Base-by-base conservation (phyloP, 345 rosid species). In the Trapa bicornis region DNA sequence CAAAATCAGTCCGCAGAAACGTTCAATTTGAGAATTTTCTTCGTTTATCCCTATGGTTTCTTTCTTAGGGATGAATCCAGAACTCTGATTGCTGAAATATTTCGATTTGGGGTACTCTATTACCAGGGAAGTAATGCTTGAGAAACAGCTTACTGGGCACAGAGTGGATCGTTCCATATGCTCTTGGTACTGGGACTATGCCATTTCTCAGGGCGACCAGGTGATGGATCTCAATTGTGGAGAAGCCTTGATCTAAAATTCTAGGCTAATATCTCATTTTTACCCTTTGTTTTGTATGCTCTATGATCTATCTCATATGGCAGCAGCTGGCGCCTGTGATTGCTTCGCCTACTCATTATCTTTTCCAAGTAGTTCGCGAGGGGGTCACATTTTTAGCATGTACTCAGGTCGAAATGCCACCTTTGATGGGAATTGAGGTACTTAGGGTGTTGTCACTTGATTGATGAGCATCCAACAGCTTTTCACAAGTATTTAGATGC, bases 371-470 rank as follows among this genome's bases (percentile, higher is more conserved):
- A 53, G 81, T 91, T 73, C 88, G 96, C 0, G 91, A 86, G 14
- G 99, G 97, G 68, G 83, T 94, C 69, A 94, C 97, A 2, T 87
- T 94, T 74, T 73, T 94, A 66, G 93, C 99, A 64, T 91, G 99
- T 70, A 91, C 91, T 74, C 99, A 91, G 78, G 96, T 94, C 68
- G 99, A 91, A 80, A 91, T 94, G 97, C 95, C 95, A 3, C 96
- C 99, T 47, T 71, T 94, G 81, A 87, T 94, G 97, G 99, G 85
- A 38, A 85, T 91, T 71, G 99, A 94, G 96, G 99, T 91, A 76
- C 48, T 6, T 16, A 15, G 4, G 53, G 42, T 43, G 39, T 56
- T 11, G n/a, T 57, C 16, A 14, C 16, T 58, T 71, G 45, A 35
- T 9, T 8, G 29, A 15, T 17, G 29, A 32, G 60, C 47, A 47